Conservation (phyloP, 208 protist genomes). For the Trypanosoma platydactyli region DNA sequence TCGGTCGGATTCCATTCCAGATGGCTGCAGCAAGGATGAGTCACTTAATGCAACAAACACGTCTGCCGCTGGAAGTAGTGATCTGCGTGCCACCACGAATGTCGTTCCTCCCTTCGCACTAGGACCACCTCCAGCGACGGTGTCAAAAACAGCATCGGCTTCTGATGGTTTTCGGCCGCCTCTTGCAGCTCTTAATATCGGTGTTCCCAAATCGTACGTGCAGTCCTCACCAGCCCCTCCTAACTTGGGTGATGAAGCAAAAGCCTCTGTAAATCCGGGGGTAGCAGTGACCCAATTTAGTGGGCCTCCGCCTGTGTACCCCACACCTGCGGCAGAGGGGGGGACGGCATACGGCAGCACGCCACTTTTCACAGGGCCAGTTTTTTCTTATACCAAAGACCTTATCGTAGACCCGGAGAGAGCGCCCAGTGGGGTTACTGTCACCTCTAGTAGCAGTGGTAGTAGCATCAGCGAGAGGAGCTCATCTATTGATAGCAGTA, state of each 20-base stretch:
- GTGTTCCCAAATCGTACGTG: neutral
- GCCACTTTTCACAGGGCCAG: neutral
- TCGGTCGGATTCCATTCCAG: neutral
- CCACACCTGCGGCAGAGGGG: neutral
- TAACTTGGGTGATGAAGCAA: too few species aligned
- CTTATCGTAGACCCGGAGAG: neutral
- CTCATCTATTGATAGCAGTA: slow-evolving; percentile 17
- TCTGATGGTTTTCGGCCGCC: too few species aligned
- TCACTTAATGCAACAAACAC: neutral
- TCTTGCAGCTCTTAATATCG: too few species aligned
- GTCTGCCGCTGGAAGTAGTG: neutral
- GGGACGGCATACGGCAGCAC: slow-evolving; percentile 7
- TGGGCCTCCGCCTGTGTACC: neutral
- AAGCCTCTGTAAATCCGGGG: neutral
- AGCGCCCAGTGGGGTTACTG: neutral
- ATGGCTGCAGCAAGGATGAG: slow-evolving; percentile 5
- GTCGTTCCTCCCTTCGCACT: slow-evolving; percentile 4
- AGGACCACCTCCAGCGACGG: neutral
- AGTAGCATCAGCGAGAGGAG: slow-evolving; percentile 1
- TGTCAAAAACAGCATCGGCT: neutral
- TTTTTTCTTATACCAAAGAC: neutral
- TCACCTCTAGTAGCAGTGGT: neutral
- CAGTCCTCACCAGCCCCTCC: neutral
- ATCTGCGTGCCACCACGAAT: neutral
- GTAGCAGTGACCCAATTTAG: slow-evolving; percentile 4